Base-by-base conservation (phyloP, 139 green algal genomes). In the Chlamydomonas asymmetrica region DNA sequence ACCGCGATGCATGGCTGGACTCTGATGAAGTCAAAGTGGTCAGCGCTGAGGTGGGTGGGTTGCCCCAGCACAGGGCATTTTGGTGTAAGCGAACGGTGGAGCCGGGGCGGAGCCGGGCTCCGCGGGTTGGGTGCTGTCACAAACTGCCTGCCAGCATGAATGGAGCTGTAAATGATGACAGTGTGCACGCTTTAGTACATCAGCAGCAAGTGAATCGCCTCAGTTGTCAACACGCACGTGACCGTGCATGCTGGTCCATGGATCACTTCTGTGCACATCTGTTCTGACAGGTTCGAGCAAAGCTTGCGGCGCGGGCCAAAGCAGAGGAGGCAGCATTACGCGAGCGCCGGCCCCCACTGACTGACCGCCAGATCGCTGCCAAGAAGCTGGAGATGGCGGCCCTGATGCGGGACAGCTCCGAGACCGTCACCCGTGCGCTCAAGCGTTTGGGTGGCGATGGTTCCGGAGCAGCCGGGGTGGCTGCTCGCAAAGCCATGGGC, bases 1-100 rank as follows among this genome's bases (percentile, higher is more conserved):
- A 87, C 3, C 63, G 57, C 2, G 88, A 91, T 43, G 88, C 88
- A 1, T 94, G 90, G 90, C 73, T 94, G 40, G 39, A 63, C n/a
- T 89, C 83, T 5, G 85, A 85, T 0, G 89, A 89, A 52, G 82
- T 80, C 18, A 78, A 80, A 67, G 73, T 90, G 16, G 83, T 93
- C 45, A 88, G 80, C 67, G 83, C 78, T 0, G 78, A 74, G 56
- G 78, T 88, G 54, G 6, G 68, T 5, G 20, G 31, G 52, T 50
- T 61, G 68, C 5, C 40, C n/a, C n/a, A n/a, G n/a, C n/a, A n/a
- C n/a, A n/a, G n/a, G n/a, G n/a, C n/a, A n/a, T n/a, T n/a, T n/a
- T n/a, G n/a, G n/a, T n/a, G n/a, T n/a, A n/a, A n/a, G n/a, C n/a
- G n/a, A n/a, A n/a, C n/a, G n/a, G n/a, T n/a, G n/a, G n/a, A n/a